A percentile compares a stretch with the other conserved stretches of the same genome.
Evolutionary conservation across 306 rosid species (phyloP).

Genomic region (Pterocarpus santalinus): DNA sequence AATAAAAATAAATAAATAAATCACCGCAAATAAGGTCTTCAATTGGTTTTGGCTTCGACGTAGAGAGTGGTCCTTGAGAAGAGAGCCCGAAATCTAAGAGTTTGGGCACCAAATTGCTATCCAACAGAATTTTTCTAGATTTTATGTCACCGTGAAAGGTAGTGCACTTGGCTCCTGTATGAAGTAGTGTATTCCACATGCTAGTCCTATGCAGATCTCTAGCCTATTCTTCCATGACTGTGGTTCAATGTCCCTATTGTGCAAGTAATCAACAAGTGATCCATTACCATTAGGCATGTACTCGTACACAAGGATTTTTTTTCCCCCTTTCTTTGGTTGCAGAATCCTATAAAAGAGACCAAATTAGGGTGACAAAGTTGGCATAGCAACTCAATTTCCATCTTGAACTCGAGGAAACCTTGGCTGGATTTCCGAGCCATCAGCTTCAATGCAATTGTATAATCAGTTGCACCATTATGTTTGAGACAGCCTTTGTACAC

Average conservation of each 20-base stretch:
- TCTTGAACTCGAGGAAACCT: not conserved
- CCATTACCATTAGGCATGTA: constrained; percentile 12
- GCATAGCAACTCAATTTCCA: constrained; percentile 30
- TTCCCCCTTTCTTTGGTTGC: constrained; percentile 5
- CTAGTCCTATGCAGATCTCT: constrained; percentile 42
- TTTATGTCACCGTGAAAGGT: constrained; percentile 8
- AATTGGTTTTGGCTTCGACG: constrained; percentile 7
- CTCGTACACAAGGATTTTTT: constrained; percentile 25
- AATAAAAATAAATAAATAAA: not conserved
- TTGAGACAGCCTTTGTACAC: constrained; percentile 31
- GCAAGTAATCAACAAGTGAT: not conserved
- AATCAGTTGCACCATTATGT: not conserved
- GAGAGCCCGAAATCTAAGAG: constrained; percentile 6
- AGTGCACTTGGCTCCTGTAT: constrained; percentile 34
- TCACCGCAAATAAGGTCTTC: not conserved
- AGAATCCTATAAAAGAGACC: constrained; percentile 22
- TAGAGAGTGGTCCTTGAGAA: not conserved
- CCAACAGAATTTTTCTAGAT: not conserved
- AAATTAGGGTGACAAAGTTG: constrained; percentile 31
- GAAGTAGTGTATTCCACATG: constrained; percentile 49
- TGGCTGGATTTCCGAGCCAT: not conserved
- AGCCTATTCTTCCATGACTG: constrained; percentile 45
- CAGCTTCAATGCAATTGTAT: not conserved
- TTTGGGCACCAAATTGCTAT: constrained; percentile 31
- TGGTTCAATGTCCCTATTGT: not conserved